Base-by-base conservation (phyloP, 1,139 yeast genomes). In the Lodderomyces margitis region DNA sequence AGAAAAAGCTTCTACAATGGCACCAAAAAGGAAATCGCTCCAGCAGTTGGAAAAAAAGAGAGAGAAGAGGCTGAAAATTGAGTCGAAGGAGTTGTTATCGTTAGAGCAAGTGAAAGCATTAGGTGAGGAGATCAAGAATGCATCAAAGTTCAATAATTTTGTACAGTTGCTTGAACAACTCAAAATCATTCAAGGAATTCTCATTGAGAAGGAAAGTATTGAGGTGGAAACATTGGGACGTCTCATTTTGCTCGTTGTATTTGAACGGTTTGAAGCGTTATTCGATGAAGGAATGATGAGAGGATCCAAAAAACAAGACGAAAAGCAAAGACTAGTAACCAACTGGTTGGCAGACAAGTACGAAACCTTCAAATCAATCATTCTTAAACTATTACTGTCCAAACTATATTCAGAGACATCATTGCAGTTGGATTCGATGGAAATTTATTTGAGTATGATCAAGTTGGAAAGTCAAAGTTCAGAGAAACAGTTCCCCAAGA, bases 341-440 rank as follows among this genome's bases (percentile, higher is more conserved):
- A 75, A 74, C 52, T 87, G 96, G 95, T 62, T 87, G 31, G 67
- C 69, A 42, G 75, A 74, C 38, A 74, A 76, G 43, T 89, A 86
- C 58, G 72, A 70, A 20, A 59, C 62, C n/a, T 88, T 69, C 64
- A 81, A 81, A 55, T 51, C 53, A 2, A 56, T 58, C 24, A 49
- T 86, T 17, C 58, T 73, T 30, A 61, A 61, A n/a, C 58, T 75
- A 37, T 59, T 84, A 39, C 40, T 46, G 1, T 54, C 60, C 3
- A 56, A 64, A 30, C 53, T 72, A 33, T 53, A 63, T 4, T 61
- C 56, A 38, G 64, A 65, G 39, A 64, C 75, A 19, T 74, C 81
- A 1, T 59, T 77, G 38, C 80, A 79, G 51, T 59, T 85, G 37
- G 89, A 86, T 55, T 70, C 79, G 39, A 57, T 87, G 46, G 89